phyloP scores from a whole-genome alignment of 306 rosid genomes.

The Casuarina equisetifolia region DNA sequence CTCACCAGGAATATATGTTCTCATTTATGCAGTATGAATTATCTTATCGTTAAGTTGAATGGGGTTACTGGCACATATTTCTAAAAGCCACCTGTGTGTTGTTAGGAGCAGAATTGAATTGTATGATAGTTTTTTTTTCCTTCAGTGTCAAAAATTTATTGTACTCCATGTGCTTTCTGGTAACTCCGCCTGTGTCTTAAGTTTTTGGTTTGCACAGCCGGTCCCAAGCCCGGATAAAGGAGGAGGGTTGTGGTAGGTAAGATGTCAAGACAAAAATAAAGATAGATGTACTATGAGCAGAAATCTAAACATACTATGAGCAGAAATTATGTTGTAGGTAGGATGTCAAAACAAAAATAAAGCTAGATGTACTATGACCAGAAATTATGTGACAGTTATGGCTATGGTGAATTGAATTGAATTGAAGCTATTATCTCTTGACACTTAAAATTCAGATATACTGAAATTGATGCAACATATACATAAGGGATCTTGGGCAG shows the following conservation, averaged over 20 bases:
- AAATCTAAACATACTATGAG: too few species aligned
- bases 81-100: neutral
- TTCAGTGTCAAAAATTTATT: neutral
- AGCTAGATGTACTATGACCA: neutral
- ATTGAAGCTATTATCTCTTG: neutral
- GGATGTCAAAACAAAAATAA: neutral
- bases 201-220: neutral
- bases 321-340: neutral
- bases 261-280: neutral
- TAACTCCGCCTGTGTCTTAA: conserved; percentile 2
- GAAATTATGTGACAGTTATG: neutral
- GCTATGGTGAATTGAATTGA: neutral
- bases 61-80: neutral
- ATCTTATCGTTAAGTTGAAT: neutral
- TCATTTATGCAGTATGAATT: neutral
- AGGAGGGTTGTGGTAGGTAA: neutral
- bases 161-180: neutral
- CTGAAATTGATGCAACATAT: neutral
- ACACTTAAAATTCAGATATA: neutral
- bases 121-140: neutral
- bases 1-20: neutral
- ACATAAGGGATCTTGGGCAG: neutral
- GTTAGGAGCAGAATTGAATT: neutral
- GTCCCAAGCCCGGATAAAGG: neutral
- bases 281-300: too few species aligned